These are phyloP conservation scores for Gynochthodes officinalis DNA, from an alignment of 257 asterid genomes.

Conservation along the genomic window DNA sequence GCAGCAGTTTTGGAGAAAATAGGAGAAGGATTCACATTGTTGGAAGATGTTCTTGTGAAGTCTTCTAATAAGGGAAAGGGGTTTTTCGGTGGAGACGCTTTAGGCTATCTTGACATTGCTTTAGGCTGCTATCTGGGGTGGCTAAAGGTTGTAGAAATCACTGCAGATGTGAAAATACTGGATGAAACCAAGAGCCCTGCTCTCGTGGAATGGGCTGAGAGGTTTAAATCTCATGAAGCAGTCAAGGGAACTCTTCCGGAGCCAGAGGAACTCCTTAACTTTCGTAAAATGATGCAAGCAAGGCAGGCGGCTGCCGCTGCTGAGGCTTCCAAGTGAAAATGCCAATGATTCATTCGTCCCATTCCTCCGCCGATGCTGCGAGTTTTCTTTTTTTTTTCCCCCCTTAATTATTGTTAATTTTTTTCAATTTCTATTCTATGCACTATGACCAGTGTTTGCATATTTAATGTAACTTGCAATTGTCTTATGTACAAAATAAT, in stretches of 20 bases:
- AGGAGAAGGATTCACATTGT: constrained; percentile 18
- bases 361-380: too few relatives aligned
- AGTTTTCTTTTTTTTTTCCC: too few relatives aligned
- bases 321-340: too few relatives aligned
- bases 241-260: constrained; percentile 29
- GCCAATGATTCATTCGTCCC: too few relatives aligned
- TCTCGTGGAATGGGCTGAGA: constrained; percentile 32
- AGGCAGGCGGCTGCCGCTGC: too few relatives aligned
- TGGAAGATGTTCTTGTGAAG: constrained; percentile 34
- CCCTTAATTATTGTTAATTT: too few relatives aligned
- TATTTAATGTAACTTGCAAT: too few relatives aligned
- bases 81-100: constrained; percentile 43
- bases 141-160: constrained; percentile 30
- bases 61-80: constrained; percentile 33
- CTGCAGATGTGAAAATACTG: constrained; percentile 17
- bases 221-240: constrained; percentile 21
- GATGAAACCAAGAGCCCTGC: constrained; percentile 35
- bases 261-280: constrained; percentile 21
- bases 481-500: too few relatives aligned
- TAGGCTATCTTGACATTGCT: constrained; percentile 44
- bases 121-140: constrained; percentile 44
- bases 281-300: neutral
- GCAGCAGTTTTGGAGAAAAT: constrained; percentile 10
- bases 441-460: too few relatives aligned
- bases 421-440: too few relatives aligned